Conservation (phyloP, 1,284 basidiomycete species). For the Porphyrellus sp. region DNA sequence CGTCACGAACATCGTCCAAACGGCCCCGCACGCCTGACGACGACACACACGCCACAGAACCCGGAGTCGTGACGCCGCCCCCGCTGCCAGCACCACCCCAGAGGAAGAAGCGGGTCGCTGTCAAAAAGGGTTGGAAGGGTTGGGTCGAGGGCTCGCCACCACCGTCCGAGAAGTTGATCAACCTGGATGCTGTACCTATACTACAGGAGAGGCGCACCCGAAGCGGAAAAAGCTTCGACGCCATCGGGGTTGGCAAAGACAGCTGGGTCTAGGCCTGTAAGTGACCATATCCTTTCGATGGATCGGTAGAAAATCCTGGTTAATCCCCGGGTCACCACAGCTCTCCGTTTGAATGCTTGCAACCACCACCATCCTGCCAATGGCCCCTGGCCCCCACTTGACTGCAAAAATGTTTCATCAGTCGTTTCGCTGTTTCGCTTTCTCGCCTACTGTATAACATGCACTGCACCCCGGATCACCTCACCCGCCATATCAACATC, state of each 20-base stretch:
- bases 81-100: constrained; percentile 27
- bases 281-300: constrained; percentile 8
- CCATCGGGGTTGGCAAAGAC: constrained; percentile 55
- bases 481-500: constrained; percentile 11
- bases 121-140: constrained; percentile 80
- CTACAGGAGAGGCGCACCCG: constrained; percentile 65
- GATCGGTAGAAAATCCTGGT: constrained; percentile 30
- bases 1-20: constrained; percentile 74
- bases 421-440: constrained; percentile 18
- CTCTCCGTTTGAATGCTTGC: background rate
- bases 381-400: constrained; percentile 4
- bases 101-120: constrained; percentile 67
- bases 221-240: constrained; percentile 79
- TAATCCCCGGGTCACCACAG: constrained; percentile 9
- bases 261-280: constrained; percentile 45
- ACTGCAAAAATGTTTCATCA: constrained; percentile 12
- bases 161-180: constrained; percentile 76
- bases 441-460: constrained; percentile 30
- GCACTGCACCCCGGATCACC: constrained; percentile 22
- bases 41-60: constrained; percentile 29
- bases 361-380: constrained; percentile 1
- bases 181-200: constrained; percentile 62
- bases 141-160: constrained; percentile 81
- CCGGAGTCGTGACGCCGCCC: constrained; percentile 29
- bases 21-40: constrained; percentile 65